phyloP scores from a whole-genome alignment of 2,329 filamentous ascomycete genomes.

The Phyllosticta citribraziliensis region DNA sequence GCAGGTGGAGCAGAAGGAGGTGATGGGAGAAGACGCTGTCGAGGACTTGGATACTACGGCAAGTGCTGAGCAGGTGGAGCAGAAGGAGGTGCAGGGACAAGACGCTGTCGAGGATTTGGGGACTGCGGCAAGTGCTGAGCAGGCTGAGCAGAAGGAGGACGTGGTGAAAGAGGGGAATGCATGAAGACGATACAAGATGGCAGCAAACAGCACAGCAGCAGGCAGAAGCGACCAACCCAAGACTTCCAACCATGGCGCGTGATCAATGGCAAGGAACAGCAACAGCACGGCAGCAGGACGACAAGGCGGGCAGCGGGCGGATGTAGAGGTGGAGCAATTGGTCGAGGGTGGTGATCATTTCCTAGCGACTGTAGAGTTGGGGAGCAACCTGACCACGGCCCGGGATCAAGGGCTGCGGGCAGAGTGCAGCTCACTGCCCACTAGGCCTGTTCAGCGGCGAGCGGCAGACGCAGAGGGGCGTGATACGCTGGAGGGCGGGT shows the following conservation, averaged over 20 bases:
- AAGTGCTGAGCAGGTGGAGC: too few species aligned
- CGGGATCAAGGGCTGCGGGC: conserved; percentile 6
- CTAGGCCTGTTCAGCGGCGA: conserved; percentile 8
- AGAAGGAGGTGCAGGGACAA: too few species aligned
- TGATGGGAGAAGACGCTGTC: too few species aligned
- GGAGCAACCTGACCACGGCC: too few species aligned
- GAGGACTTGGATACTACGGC: too few species aligned
- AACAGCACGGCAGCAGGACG: neutral
- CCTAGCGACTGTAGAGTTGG: neutral
- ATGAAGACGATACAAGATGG: neutral
- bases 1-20: too few species aligned
- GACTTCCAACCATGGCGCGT: conserved; percentile 4
- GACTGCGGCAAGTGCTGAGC: conserved; percentile 14
- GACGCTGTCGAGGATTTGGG: conserved; percentile 60
- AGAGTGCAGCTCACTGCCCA: conserved; percentile 2
- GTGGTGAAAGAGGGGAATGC: neutral
- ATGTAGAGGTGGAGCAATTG: neutral
- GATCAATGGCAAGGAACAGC: conserved; percentile 5
- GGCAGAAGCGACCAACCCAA: neutral
- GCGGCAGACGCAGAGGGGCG: neutral
- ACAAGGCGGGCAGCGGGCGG: neutral
- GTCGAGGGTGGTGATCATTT: conserved; percentile 1
- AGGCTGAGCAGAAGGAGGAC: neutral
- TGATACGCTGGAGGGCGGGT: neutral
- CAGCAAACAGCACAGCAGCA: neutral